Base-by-base conservation (phyloP, 1,284 basidiomycete species). In the Puccinia novopanici region DNA sequence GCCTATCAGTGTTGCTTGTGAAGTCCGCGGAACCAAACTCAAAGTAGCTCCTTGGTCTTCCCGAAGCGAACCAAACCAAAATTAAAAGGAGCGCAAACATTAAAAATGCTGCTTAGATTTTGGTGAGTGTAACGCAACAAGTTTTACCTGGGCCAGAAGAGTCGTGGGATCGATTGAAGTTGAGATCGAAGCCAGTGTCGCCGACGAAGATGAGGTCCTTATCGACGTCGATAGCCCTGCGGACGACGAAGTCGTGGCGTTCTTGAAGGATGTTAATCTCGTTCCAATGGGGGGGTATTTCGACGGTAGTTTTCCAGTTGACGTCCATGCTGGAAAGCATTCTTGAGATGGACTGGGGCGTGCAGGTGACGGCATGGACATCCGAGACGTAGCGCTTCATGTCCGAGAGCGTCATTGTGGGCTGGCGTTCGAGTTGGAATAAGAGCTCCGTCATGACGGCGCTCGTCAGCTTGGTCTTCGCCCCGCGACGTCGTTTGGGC, bases 271-370 rank as follows among this genome's bases (percentile, higher is more conserved):
- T 24, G 13, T 57, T 24, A 15, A 27, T 24, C 8, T 57, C 55
- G 55, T 57, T 57, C 55, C 55, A 57, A 27, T 57, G n/a, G 8
- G 55, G 24, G n/a, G 55, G 55, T 24, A 57, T 57, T 8, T 57
- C 8, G 55, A 57, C 5, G 55, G 22, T 24, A 2, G 55, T 57
- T 57, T 57, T 57, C 55, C 55, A 57, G 27, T 57, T 57, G 24
- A 57, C n/a, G 55, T 57, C n/a, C 55, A 57, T 57, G 24, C 55
- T 57, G n/a, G 55, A 57, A n/a, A 57, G 24, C 55, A 57, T 57
- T 57, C 55, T 57, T 8, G 55, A 57, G 24, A 57, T 57, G 9
- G 55, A 57, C 55, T 57, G 55, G 6, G 55, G 55, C 22, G 55
- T 57, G 24, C 55, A 57, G 13, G 55, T 27, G 24, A 57, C 55